Percentiles rank a stretch among this genome's conserved stretches.
These are phyloP conservation scores for Saksenaea oblongispora DNA, from an alignment of 371 early-diverging fungal genomes.

Conservation along the genomic window DNA sequence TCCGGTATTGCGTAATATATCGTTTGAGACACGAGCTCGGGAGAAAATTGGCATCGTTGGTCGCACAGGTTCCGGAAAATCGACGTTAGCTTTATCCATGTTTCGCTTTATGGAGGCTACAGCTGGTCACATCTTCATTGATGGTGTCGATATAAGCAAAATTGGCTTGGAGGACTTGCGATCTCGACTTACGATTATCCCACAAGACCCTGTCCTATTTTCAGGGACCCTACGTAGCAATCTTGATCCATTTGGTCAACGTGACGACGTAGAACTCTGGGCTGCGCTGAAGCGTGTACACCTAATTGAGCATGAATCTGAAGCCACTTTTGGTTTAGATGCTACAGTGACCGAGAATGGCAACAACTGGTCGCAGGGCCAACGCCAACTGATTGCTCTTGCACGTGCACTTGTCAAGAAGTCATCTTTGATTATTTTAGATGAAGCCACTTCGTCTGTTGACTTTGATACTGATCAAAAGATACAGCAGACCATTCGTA, in stretches of 20 bases:
- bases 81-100: conserved; percentile 65
- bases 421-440: conserved; percentile 78
- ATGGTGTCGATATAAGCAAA: conserved; percentile 67
- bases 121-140: conserved; percentile 64
- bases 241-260: conserved; percentile 72
- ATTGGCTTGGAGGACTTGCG: conserved; percentile 70
- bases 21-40: conserved; percentile 55
- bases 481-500: conserved; percentile 81
- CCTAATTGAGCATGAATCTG: conserved; percentile 53
- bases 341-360: conserved; percentile 72
- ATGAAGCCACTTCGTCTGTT: conserved; percentile 85
- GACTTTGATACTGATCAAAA: conserved; percentile 76
- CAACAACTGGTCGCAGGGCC: conserved; percentile 83
- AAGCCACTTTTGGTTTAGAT: conserved; percentile 58
- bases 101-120: conserved; percentile 75
- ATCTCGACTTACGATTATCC: conserved; percentile 64
- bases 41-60: conserved; percentile 71
- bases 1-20: conserved; percentile 70
- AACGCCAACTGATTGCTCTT: conserved; percentile 86
- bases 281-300: conserved; percentile 65
- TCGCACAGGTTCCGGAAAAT: conserved; percentile 61
- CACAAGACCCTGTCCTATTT: conserved; percentile 78
- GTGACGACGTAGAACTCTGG: conserved; percentile 78
- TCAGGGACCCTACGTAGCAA: conserved; percentile 80
- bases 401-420: conserved; percentile 82